Evolutionary conservation across 2,329 filamentous ascomycete species (phyloP).

Genomic region (Fusarium sp.): DNA sequence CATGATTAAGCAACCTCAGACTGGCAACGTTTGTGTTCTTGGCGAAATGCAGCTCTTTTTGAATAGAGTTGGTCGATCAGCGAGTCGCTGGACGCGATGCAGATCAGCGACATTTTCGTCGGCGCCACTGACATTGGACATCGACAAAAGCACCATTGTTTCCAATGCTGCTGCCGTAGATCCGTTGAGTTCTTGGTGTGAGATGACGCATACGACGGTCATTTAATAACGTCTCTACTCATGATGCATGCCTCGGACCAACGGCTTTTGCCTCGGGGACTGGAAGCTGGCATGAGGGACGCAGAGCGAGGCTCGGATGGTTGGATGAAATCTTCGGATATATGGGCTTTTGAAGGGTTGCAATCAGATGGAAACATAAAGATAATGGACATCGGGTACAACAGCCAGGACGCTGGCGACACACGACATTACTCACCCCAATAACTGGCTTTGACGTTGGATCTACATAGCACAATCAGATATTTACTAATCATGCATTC

Average conservation of each 20-base stretch:
- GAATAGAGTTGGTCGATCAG: neutral
- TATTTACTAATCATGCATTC: neutral
- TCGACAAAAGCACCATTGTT: neutral
- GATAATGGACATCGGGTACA: accelerated
- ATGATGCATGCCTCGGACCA: neutral
- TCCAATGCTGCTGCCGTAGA: neutral
- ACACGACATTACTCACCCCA: accelerated
- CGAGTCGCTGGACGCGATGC: neutral
- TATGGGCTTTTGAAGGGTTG: too few relatives aligned
- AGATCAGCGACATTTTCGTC: neutral
- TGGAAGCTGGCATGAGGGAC: neutral
- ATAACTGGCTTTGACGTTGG: accelerated
- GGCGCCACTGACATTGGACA: neutral
- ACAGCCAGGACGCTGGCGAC: accelerated
- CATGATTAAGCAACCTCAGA: neutral
- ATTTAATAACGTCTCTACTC: neutral
- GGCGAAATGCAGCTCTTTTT: neutral
- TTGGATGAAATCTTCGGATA: neutral
- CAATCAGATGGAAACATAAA: accelerated
- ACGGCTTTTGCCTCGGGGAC: neutral
- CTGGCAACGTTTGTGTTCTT: neutral
- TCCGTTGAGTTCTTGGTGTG: accelerated
- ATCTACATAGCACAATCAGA: neutral
- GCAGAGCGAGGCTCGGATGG: neutral
- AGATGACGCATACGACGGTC: neutral